Evolutionary conservation across 495 filamentous ascomycete genomes (phyloP), one percentile per base, ranked within the genome.

Genomic region (Glutinoglossum americanum): DNA sequence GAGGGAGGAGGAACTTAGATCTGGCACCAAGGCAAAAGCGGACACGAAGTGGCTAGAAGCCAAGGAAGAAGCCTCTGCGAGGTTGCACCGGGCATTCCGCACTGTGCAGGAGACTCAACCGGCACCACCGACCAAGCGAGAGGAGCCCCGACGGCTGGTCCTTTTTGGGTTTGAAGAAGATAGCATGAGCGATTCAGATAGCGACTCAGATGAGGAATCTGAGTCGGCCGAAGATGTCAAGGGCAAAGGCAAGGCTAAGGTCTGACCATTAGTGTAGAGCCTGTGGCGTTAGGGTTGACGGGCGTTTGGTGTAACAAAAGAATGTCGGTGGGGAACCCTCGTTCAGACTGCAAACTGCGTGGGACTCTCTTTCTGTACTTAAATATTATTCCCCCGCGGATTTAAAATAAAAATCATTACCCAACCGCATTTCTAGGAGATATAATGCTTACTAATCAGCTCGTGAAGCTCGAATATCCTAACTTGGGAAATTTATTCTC

Each of bases 21-120:
- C 76, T 57, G 84, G 82, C 35, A 76, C 73, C 17, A 83, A 80
- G 60, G 79, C 80, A 28, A 80, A 81, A 60, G 66, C 94, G 26
- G 87, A 92, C 70, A 87, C 84, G 7, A 84, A 89, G 68, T 98
- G 92, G 89, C 78, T 94, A 48, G 89, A 95, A 65, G 83, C 86
- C 56, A 92, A 87, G 66, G 88, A 93, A 63, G 89, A 90, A 66
- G 81, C 78, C 55, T 80, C 78, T 59, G 85, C 89, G 70, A 79
- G 85, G 67, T 87, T 85, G 0, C 74, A 89, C 48, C 86, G 92
- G 62, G 93, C 88, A 1, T 88, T 95, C 33, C 61, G 84, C 54
- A 75, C 74, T 56, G 86, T 54, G 33, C 55, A n/a, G 0, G 55
- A 58, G 55, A 60, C 64, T 30, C 61, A 64, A 45, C 68, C 63